Evolutionary conservation across 345 rosid species (phyloP).

Genomic region (Trapa incisa): DNA sequence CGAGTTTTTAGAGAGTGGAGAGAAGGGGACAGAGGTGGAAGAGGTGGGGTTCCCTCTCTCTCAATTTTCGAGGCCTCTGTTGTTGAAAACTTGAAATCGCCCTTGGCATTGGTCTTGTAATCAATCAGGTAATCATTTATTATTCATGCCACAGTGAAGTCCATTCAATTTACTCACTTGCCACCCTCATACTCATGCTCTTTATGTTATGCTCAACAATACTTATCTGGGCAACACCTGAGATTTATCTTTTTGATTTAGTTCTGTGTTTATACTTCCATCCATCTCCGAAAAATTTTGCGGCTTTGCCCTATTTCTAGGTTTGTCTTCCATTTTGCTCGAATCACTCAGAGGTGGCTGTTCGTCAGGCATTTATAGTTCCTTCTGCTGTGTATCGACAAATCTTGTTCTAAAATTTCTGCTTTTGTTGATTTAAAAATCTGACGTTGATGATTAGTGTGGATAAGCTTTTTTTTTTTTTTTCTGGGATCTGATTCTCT

Average conservation of each 20-base stretch:
- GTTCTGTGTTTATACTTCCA: too few relatives aligned
- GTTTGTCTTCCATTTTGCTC: neutral
- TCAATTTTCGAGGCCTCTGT: conserved; percentile 20
- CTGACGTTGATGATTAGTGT: too few relatives aligned
- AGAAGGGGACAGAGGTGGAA: neutral
- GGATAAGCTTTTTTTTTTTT: too few relatives aligned
- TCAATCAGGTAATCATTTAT: conserved; percentile 41
- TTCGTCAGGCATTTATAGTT: neutral
- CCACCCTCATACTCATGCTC: neutral
- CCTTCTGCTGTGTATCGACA: neutral
- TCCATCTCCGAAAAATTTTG: too few relatives aligned
- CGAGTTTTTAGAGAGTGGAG: conserved; percentile 6
- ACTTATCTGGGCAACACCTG: too few relatives aligned
- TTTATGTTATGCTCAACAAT: too few relatives aligned
- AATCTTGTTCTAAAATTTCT: too few relatives aligned
- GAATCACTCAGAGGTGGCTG: neutral
- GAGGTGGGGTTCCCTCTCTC: too few relatives aligned
- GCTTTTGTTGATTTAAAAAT: too few relatives aligned
- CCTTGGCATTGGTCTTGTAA: conserved; percentile 30
- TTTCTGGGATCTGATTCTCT: too few relatives aligned
- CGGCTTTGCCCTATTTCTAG: neutral
- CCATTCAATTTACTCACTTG: neutral
- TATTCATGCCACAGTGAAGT: neutral
- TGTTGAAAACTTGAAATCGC: conserved; percentile 13
- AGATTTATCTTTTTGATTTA: too few relatives aligned